Evolutionary conservation across 2,329 filamentous ascomycete species (phyloP).

Genomic region (Colletotrichum sp.): DNA sequence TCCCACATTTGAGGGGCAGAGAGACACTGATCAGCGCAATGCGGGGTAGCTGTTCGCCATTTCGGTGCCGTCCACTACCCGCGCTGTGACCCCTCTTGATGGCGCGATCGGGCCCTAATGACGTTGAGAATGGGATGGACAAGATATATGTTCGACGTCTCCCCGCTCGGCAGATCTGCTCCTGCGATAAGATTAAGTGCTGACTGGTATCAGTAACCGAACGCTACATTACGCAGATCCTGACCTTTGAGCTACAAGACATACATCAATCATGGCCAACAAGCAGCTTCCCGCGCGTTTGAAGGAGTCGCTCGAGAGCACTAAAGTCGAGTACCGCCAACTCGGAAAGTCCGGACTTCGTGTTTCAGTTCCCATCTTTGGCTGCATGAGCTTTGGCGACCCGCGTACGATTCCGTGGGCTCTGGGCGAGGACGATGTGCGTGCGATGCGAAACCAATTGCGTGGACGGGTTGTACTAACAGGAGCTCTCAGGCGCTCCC

Average conservation of each 20-base stretch:
- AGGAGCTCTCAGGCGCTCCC: constrained; percentile 47
- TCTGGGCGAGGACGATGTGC: constrained; percentile 56
- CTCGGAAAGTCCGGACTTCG: constrained; percentile 67
- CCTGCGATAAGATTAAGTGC: background rate
- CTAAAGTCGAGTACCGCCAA: constrained; percentile 53
- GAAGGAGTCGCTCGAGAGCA: constrained; percentile 31
- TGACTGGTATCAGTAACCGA: background rate
- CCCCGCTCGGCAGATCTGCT: too few species aligned
- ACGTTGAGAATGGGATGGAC: background rate
- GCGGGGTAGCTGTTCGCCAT: constrained; percentile 7
- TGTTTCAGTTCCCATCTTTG: constrained; percentile 68
- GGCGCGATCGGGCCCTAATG: constrained; percentile 9
- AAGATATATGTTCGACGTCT: background rate
- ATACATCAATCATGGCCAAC: background rate
- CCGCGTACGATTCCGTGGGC: constrained; percentile 58
- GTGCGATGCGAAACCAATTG: background rate
- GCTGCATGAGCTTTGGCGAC: constrained; percentile 67
- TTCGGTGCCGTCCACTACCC: background rate
- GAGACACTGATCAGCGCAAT: background rate
- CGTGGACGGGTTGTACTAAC: background rate
- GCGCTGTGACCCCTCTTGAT: constrained; percentile 13
- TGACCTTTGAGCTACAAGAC: background rate
- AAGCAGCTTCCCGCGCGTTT: constrained; percentile 18
- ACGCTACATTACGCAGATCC: background rate
- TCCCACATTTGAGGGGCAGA: background rate